These are phyloP conservation scores for Fusarium sp. DNA, from an alignment of 2,329 filamentous ascomycete species.

Conservation along the genomic window DNA sequence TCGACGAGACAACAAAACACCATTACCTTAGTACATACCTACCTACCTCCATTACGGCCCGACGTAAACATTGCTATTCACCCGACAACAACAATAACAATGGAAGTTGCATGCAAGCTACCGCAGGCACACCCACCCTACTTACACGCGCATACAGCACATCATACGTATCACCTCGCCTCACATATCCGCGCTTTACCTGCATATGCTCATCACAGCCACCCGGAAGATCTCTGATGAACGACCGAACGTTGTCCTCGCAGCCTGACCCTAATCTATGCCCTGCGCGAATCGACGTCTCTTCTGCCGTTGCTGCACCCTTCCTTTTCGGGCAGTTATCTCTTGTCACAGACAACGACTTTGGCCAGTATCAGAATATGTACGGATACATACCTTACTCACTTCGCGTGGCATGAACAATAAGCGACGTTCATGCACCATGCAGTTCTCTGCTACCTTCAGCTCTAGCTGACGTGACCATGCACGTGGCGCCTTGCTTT, in stretches of 20 bases:
- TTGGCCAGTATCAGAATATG: constrained; percentile 1
- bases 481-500: constrained; percentile 5
- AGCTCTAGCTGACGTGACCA: constrained; percentile 26
- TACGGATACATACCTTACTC: background rate
- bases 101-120: constrained; percentile 28
- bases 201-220: constrained; percentile 45
- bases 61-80: constrained; percentile 28
- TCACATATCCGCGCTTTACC: constrained; percentile 39
- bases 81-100: constrained; percentile 38
- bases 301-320: constrained; percentile 38
- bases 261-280: constrained; percentile 25
- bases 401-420: constrained; percentile 8
- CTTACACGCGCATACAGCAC: constrained; percentile 32
- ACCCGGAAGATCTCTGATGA: constrained; percentile 41
- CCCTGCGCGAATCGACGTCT: constrained; percentile 42
- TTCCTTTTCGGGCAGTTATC: constrained; percentile 11
- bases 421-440: constrained; percentile 26
- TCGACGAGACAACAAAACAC: constrained; percentile 10
- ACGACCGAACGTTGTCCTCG: constrained; percentile 24
- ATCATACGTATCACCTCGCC: constrained; percentile 38
- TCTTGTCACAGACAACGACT: constrained; percentile 6
- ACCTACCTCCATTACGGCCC: constrained; percentile 2
- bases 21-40: too few relatives aligned
- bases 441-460: constrained; percentile 14
- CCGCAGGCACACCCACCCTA: constrained; percentile 36